Evolutionary conservation across 106 monocot species (phyloP), one percentile per base, ranked within the genome.

Genomic region (Triglochin maritima): DNA sequence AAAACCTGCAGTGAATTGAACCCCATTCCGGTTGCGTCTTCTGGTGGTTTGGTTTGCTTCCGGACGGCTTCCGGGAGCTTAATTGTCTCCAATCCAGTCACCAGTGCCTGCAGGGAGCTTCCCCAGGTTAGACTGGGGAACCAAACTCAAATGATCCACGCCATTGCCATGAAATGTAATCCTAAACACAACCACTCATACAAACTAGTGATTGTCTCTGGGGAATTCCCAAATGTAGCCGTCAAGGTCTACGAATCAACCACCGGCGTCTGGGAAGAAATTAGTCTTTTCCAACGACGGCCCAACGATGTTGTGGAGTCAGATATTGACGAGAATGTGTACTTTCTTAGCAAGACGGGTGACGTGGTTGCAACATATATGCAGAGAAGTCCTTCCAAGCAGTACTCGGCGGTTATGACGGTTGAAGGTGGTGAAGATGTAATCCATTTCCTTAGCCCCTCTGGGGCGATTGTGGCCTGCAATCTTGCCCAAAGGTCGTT

Each of bases 271-370:
- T 89, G 93, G 93, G 82, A 80, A 48, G 79, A 79, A 14, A 50
- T n/a, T 3, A 3, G 10, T 14, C 47, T 88, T 17, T 48, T n/a
- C 4, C 70, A 29, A 29, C 29, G 69, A 8, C 80, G 41, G 29
- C 10, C 73, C 6, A 72, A 62, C 17, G 54, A 53, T 48, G 77
- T 76, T 12, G 7, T 55, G 4, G 80, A 72, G 17, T 45, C 60
- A 2, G 74, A 69, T 3, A 62, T 68, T 1, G 80, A 76, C 43
- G 91, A 84, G 5, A 63, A 69, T 4, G 64, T 89, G 4, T 94
- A 89, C 65, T 94, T 89, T 67, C 86, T 94, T 10, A 84, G 82
- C 80, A 94, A 94, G 70, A 57, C 89, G 2, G 93, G 93, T 4
- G 93, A 86, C 15, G 86, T 94, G 13, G 86, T 94, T 12, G 66